Conservation (phyloP, 208 protist species). For the Blechomonas ayalai region DNA sequence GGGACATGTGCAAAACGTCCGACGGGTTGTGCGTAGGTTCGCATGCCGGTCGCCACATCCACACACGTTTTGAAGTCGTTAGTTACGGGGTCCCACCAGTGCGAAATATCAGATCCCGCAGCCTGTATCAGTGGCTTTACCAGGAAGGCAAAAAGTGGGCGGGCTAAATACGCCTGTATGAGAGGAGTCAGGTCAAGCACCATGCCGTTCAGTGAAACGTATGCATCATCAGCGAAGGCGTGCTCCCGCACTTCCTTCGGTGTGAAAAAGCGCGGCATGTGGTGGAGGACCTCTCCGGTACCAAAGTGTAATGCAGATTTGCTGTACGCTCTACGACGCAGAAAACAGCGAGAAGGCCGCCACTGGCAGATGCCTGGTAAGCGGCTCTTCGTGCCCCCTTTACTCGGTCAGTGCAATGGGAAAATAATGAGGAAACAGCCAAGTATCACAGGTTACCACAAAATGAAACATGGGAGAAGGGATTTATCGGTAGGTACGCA, state of each 20-base stretch:
- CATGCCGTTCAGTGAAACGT: constrained; percentile 83
- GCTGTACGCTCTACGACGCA: no score
- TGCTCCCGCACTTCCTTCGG: constrained; percentile 86
- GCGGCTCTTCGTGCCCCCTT: no score
- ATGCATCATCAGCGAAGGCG: constrained; percentile 83
- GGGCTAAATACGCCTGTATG: constrained; percentile 53
- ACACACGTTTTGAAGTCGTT: constrained; percentile 79
- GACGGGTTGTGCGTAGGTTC: constrained; percentile 79
- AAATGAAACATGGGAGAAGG: no score
- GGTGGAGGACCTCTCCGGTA: background rate
- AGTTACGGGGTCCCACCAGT: constrained; percentile 83
- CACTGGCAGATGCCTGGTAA: no score
- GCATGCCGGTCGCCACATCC: constrained; percentile 77
- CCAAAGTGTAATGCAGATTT: background rate
- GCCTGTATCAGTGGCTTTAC: constrained; percentile 74
- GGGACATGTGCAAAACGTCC: constrained; percentile 88
- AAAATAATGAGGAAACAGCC: no score
- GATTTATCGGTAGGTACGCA: no score
- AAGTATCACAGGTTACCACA: no score
- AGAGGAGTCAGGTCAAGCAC: constrained; percentile 88
- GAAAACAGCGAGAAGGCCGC: no score
- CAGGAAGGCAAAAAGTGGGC: constrained; percentile 38
- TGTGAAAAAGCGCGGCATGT: constrained; percentile 82
- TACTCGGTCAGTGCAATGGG: no score
- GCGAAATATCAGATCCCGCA: constrained; percentile 87